Conservation (phyloP, 345 rosid species). For the Lepidium africanum region DNA sequence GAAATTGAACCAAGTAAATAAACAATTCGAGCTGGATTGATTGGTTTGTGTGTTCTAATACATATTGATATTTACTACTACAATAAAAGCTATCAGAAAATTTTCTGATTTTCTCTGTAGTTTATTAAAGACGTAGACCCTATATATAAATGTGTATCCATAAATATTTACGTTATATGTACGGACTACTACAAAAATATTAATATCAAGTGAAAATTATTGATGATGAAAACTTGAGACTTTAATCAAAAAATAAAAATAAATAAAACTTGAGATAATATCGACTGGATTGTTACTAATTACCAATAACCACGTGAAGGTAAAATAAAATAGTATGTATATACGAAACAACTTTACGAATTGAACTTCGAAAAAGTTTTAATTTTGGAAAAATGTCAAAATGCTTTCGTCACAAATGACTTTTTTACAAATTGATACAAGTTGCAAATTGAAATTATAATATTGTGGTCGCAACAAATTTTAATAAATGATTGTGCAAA, state of each 20-base stretch:
- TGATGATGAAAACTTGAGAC: background rate
- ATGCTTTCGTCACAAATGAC: conserved; percentile 2
- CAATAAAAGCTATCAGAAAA: background rate
- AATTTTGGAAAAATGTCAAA: conserved; percentile 16
- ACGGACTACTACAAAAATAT: background rate
- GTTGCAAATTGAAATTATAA: background rate
- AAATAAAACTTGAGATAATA: background rate
- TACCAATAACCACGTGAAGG: background rate
- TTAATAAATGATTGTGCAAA: background rate
- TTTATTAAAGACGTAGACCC: conserved; percentile 19
- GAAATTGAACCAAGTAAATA: background rate
- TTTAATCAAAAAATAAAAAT: background rate
- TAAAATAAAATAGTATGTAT: conserved; percentile 3
- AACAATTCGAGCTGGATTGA: background rate
- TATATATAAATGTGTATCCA: background rate
- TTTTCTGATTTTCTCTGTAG: background rate
- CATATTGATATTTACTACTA: background rate
- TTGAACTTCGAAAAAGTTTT: background rate
- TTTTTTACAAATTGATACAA: background rate
- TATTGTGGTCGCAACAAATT: background rate
- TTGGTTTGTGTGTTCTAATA: background rate
- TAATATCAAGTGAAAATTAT: background rate
- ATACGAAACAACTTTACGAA: conserved; percentile 18
- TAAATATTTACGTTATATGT: background rate
- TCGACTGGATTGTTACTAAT: background rate